Base-by-base conservation (phyloP, 2,329 filamentous ascomycete species). In the Hymenoscyphus occultus region DNA sequence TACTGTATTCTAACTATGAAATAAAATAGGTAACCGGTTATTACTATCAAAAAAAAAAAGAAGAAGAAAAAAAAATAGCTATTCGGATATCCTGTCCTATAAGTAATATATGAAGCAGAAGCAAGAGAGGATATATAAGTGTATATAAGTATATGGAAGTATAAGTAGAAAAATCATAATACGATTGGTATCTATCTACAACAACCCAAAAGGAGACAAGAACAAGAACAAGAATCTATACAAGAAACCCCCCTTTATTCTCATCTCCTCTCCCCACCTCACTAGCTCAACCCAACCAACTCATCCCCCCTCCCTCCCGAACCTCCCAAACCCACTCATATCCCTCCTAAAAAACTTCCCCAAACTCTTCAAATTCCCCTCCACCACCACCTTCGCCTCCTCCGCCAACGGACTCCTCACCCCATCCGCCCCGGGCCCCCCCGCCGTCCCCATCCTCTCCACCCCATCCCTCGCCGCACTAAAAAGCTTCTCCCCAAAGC, bases 281-380 rank as follows among this genome's bases (percentile, higher is more conserved):
- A 65, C 59, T 22, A 22, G 22, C 22, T 22, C 22, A 39, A 62
- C 67, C 62, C 71, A 68, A 65, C 71, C 72, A 10, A 66, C 58
- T 62, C 63, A 68, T 32, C 68, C 70, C 57, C 70, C 72, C 56
- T 62, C 70, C 5, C 67, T 69, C 3, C 72, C 74, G 69, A 75
- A 75, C 59, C 73, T 88, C 58, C 90, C 89, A 69, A 94, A 84
- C 2, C 88, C 86, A 39, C 91, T 90, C 68, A 94, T 88, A 80
- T 97, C 94, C 68, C 94, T 83, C 68, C 90, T 88, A 81, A 98
- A 98, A 79, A 98, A 97, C 78, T 96, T 97, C 31, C 94, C 94
- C 78, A 99, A 91, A 76, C 92, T 97, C 80, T 92, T 93, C 78
- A 98, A 76, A 77, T 97, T 97, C 78, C 96, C 93, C 75, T 97